Percentiles rank a stretch among this genome's conserved stretches.
These are phyloP conservation scores for Phlegmacium glaucopus DNA, from an alignment of 768 basidiomycete species.

Conservation along the genomic window DNA sequence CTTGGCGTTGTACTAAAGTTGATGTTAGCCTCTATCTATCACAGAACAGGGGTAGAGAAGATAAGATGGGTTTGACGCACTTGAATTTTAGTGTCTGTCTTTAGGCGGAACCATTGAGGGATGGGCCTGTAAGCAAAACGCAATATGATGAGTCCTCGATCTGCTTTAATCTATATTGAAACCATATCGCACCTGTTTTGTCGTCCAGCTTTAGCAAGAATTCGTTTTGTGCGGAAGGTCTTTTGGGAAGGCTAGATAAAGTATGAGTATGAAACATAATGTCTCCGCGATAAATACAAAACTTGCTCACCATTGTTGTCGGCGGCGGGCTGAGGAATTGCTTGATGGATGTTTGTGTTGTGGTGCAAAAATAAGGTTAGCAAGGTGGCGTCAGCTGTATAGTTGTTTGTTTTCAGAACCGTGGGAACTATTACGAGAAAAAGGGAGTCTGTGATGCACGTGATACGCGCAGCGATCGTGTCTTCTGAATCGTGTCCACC, in stretches of 20 bases:
- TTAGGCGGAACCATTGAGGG: slow-evolving; percentile 98
- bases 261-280: slow-evolving; percentile 4
- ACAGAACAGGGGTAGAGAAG: neutral
- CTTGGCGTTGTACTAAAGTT: slow-evolving; percentile 82
- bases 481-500: neutral
- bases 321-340: slow-evolving; percentile 33
- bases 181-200: slow-evolving; percentile 82
- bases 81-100: slow-evolving; percentile 94
- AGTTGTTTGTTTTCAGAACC: slow-evolving; percentile 21
- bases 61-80: slow-evolving; percentile 38
- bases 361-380: slow-evolving; percentile 30
- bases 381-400: slow-evolving; percentile 28
- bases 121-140: slow-evolving; percentile 63
- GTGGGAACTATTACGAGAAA: neutral
- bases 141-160: slow-evolving; percentile 7
- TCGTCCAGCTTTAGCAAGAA: slow-evolving; percentile 91
- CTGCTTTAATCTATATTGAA: neutral
- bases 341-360: slow-evolving; percentile 19
- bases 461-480: neutral
- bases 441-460: neutral
- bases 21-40: neutral
- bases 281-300: slow-evolving; percentile 2
- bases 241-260: slow-evolving; percentile 93
- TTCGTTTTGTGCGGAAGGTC: slow-evolving; percentile 95
- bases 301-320: slow-evolving; percentile 46